phyloP scores from a whole-genome alignment of 2,329 filamentous ascomycete genomes.

The Clonostachys rosea region DNA sequence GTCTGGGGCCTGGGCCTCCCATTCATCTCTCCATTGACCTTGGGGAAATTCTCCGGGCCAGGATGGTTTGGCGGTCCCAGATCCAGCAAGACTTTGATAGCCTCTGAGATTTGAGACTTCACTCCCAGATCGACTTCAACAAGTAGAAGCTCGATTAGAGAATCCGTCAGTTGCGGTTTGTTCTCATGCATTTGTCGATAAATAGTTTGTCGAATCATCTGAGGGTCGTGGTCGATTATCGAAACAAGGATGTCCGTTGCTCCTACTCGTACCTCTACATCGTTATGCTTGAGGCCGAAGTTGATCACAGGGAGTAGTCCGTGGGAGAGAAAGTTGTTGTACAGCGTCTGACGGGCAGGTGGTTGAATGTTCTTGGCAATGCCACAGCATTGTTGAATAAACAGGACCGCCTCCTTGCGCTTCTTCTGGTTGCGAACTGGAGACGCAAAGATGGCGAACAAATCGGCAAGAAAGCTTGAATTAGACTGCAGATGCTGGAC shows the following conservation, averaged over 20 bases:
- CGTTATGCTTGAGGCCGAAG: conserved; percentile 80
- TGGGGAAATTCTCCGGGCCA: conserved; percentile 50
- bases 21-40: conserved; percentile 64
- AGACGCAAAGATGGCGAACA: conserved; percentile 79
- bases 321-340: conserved; percentile 83
- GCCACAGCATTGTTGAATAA: conserved; percentile 92
- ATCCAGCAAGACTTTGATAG: conserved; percentile 90
- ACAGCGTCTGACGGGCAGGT: conserved; percentile 73
- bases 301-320: conserved; percentile 88
- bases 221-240: conserved; percentile 91
- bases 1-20: conserved; percentile 53
- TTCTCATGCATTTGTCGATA: conserved; percentile 89
- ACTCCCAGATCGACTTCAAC: conserved; percentile 91
- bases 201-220: conserved; percentile 90
- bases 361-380: conserved; percentile 94
- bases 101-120: conserved; percentile 92
- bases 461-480: conserved; percentile 69
- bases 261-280: conserved; percentile 81
- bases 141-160: conserved; percentile 84
- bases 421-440: conserved; percentile 61
- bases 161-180: conserved; percentile 81
- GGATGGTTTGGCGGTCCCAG: conserved; percentile 44
- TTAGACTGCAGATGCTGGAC: conserved; percentile 91
- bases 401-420: conserved; percentile 91
- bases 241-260: conserved; percentile 92